Conservation (phyloP, 176 grass and related monocot genomes). For the Luzula sylvatica region DNA sequence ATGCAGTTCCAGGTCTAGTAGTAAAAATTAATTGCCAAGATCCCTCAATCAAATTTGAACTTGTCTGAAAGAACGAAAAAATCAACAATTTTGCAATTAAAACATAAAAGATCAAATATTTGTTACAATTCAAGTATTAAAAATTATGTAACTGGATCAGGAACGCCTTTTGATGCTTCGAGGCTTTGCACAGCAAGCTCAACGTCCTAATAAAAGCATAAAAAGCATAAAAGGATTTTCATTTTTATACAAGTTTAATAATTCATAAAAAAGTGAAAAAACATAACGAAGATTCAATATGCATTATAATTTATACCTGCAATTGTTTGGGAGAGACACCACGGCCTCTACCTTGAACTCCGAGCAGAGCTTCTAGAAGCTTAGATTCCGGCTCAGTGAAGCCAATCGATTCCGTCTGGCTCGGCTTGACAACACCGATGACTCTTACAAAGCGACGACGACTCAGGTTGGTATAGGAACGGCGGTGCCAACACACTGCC, state of each 20-base stretch:
- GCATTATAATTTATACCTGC: conserved; percentile 28
- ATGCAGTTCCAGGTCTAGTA: conserved; percentile 92
- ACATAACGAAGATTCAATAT: not conserved
- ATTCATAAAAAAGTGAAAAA: not conserved
- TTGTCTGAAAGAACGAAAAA: conserved; percentile 27
- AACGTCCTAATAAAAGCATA: conserved; percentile 47
- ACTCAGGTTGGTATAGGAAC: not conserved
- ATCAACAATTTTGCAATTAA: not conserved
- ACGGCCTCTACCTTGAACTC: conserved; percentile 69
- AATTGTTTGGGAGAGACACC: conserved; percentile 51
- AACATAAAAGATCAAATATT: not conserved
- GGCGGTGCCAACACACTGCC: not conserved
- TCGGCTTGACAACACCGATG: conserved; percentile 14
- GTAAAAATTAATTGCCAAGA: conserved; percentile 92
- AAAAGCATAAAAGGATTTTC: not conserved
- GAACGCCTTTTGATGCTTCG: conserved; percentile 47
- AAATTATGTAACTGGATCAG: conserved; percentile 49
- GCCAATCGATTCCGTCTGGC: conserved; percentile 1
- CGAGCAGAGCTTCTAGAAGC: conserved; percentile 69
- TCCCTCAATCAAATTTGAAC: conserved; percentile 76
- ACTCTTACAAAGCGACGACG: not conserved
- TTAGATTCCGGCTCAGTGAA: conserved; percentile 42
- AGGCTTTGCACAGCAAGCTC: conserved; percentile 54
- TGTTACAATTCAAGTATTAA: not conserved
- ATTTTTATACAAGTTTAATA: not conserved